These are phyloP conservation scores for Oenanthe javanica DNA, from an alignment of 140 eudicot genomes.

Conservation along the genomic window DNA sequence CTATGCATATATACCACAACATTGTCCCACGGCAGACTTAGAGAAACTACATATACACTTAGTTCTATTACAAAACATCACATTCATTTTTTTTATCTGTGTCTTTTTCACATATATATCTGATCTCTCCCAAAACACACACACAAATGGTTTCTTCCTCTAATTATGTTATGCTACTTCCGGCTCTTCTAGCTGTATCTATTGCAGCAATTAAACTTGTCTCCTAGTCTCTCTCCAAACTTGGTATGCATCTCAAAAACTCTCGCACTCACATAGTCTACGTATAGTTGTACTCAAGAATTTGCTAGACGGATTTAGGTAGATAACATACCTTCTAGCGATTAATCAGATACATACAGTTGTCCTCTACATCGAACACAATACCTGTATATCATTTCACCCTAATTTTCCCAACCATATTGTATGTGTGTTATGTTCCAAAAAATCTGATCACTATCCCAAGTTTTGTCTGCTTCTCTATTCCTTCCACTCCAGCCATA, in stretches of 20 bases:
- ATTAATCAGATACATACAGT: conserved; percentile 11
- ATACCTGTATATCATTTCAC: too few species aligned
- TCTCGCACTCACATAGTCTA: neutral
- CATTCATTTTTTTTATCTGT: neutral
- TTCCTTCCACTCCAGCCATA: neutral
- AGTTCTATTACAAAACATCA: too few species aligned
- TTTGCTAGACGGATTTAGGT: too few species aligned
- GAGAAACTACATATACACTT: too few species aligned
- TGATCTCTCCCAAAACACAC: neutral
- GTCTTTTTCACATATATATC: neutral
- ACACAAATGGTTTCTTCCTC: neutral
- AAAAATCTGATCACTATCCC: neutral
- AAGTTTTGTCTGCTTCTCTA: neutral
- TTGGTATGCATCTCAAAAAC: neutral
- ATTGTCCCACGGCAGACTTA: too few species aligned
- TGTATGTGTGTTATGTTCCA: too few species aligned
- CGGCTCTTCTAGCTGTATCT: neutral
- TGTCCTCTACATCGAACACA: too few species aligned
- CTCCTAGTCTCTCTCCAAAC: neutral
- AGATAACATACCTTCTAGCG: too few species aligned
- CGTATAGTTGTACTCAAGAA: too few species aligned
- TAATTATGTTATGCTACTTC: neutral
- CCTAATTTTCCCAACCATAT: too few species aligned
- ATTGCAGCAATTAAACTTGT: neutral
- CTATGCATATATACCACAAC: too few species aligned